Evolutionary conservation across 345 rosid genomes (phyloP), one percentile per base, ranked within the genome.

Genomic region (Triadica sebifera): DNA sequence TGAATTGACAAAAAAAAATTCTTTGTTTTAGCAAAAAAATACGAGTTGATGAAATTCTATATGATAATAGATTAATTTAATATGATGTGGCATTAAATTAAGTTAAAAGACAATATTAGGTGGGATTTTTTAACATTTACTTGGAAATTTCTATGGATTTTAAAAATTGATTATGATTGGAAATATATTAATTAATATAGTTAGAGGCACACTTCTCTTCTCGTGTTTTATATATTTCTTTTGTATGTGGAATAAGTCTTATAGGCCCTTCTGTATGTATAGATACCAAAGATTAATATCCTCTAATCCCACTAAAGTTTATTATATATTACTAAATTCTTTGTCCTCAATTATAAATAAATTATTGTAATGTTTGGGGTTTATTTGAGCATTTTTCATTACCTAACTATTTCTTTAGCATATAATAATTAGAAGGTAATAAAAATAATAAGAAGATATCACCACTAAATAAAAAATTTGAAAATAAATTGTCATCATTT

Each of bases 181-280:
- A 41, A 41, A 70, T 25, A 10, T n/a, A n/a, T n/a, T n/a, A 38
- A 13, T n/a, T 47, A 47, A 47, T 47, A 25, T 13, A 60, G 9
- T 5, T 12, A 2, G 5, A 60, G 7, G 17, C 34, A 9, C 16
- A 60, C 1, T 63, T 13, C 4, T 37, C 77, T 66, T 25, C 52
- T 66, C 19, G 38, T 43, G 66, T 45, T 46, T 70, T 65, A 2
- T 55, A 22, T 63, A 38, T 76, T 64, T 43, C 59, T 64, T 29
- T 45, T 53, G 65, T 46, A 29, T 38, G 17, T 65, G 51, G 75
- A 77, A 64, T 64, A 70, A 77, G 43, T 74, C 34, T 20, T n/a
- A n/a, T 25, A 13, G 50, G 45, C 47, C 5, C 38, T 15, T 63
- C 8, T 61, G 51, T 8, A 38, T 11, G 34, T 39, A 39, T 47